A percentile compares a stretch with the other conserved stretches of the same genome.
Evolutionary conservation across 108 stramenopile genomes (phyloP).

Genomic region (Phaeodactylum tricornutum): DNA sequence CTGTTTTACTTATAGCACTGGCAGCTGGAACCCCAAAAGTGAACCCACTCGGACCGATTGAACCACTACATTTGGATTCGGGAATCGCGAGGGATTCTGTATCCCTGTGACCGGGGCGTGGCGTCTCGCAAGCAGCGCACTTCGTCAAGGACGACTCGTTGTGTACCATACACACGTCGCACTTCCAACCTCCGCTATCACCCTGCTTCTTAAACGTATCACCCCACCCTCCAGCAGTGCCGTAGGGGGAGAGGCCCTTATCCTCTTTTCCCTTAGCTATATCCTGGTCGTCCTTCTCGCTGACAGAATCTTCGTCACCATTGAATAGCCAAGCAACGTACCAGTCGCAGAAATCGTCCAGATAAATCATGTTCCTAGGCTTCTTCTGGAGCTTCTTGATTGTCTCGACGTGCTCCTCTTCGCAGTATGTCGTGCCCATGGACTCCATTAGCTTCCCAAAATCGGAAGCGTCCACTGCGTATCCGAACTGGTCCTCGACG

Average conservation of each 20-base stretch:
- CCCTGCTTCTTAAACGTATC: slow-evolving; percentile 15
- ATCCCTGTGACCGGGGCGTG: slow-evolving; percentile 52
- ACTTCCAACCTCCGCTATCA: slow-evolving; percentile 78
- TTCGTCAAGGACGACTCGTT: slow-evolving; percentile 34
- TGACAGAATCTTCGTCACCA: slow-evolving; percentile 52
- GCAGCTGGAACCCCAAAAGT: slow-evolving; percentile 30
- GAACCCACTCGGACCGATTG: slow-evolving; percentile 48
- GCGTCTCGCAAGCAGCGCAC: slow-evolving; percentile 76
- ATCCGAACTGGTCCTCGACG: slow-evolving; percentile 12
- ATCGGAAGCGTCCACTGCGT: slow-evolving; percentile 24
- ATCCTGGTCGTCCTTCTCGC: slow-evolving; percentile 17
- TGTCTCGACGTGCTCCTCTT: slow-evolving; percentile 67
- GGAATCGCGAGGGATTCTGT: no score
- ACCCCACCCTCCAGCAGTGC: slow-evolving; percentile 9
- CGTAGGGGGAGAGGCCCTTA: neutral
- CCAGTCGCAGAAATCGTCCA: slow-evolving; percentile 65
- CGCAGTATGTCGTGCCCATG: slow-evolving; percentile 81
- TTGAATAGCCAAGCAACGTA: slow-evolving; percentile 85
- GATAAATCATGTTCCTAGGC: slow-evolving; percentile 1
- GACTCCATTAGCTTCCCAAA: slow-evolving; percentile 66
- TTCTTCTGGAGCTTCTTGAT: slow-evolving; percentile 40
- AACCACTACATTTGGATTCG: no score
- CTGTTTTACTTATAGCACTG: slow-evolving; percentile 1
- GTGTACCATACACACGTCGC: slow-evolving; percentile 63
- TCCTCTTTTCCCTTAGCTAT: slow-evolving; percentile 10